Conservation (phyloP, 2,329 filamentous ascomycete species). For the Didymella glomerata region DNA sequence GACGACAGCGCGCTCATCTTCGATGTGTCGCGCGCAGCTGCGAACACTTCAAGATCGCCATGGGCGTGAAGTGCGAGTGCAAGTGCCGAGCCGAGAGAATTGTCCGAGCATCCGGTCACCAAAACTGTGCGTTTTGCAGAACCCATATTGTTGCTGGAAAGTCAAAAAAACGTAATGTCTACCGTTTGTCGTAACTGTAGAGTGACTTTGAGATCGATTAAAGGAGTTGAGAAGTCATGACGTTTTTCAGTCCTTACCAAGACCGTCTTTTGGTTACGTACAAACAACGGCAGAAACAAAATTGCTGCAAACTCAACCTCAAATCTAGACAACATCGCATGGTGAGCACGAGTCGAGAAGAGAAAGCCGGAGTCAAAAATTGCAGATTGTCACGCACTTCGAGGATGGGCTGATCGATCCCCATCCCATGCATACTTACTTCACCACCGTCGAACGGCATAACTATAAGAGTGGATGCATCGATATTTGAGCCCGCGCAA, state of each 20-base stretch:
- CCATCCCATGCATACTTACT: neutral
- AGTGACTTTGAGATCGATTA: neutral
- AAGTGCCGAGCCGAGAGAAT: conserved; percentile 55
- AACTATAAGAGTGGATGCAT: no score
- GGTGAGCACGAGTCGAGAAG: neutral
- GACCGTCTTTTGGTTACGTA: conserved; percentile 20
- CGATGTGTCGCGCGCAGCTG: conserved; percentile 51
- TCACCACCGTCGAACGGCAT: no score
- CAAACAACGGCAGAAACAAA: conserved; percentile 4
- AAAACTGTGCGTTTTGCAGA: conserved; percentile 24
- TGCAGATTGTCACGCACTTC: neutral
- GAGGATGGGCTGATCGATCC: neutral
- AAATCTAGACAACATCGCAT: neutral
- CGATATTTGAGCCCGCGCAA: no score
- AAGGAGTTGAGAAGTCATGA: conserved; percentile 6
- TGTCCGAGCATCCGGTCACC: conserved; percentile 40
- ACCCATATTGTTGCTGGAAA: neutral
- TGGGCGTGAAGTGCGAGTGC: conserved; percentile 50
- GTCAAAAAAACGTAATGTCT: neutral
- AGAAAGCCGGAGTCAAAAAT: neutral
- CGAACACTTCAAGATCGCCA: conserved; percentile 52
- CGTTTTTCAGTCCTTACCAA: conserved; percentile 18
- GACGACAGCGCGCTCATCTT: conserved; percentile 29
- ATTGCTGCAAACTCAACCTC: neutral
- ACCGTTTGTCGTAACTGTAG: neutral